Evolutionary conservation across 192 early-diverging fungal genomes (phyloP), one percentile per base, ranked within the genome.

Genomic region (Rhizophagus prolifer): DNA sequence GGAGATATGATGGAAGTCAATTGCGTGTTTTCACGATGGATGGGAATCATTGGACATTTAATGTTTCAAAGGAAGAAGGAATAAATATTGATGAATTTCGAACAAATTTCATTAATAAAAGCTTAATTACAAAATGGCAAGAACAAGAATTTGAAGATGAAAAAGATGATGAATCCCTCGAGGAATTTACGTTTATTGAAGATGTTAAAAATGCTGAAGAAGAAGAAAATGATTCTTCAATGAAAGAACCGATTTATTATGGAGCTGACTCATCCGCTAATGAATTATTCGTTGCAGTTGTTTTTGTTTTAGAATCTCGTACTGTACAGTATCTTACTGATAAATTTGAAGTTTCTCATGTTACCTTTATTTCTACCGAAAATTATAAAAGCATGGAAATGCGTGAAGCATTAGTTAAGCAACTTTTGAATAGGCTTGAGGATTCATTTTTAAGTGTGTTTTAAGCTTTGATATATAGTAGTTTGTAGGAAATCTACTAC

Each of bases 311-410:
- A 47, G 68, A 70, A 47, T 25, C 41, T 14, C 21, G 38, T 47
- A 41, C 41, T 47, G 44, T 25, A 23, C 41, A 46, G 47, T 70
- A 70, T 70, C 13, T 44, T 47, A 70, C 68, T 16, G 44, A 70
- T 28, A 70, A 70, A 47, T 47, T n/a, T 47, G 68, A 70, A 28
- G n/a, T 70, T 70, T 70, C 68, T 47, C 31, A 70, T 50, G n/a
- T 47, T 9, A 70, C 44, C 1, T 70, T 70, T 50, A 7, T 19
- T 47, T 8, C 68, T 46, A 70, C n/a, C 21, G 44, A 47, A 70
- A 13, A 47, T 19, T 34, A 70, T n/a, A 12, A 12, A 47, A 70
- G 47, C 30, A 47, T 25, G 10, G 41, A 70, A 26, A 23, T 47
- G 23, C 13, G 13, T 36, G 9, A 14, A 46, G 13, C 68, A 16